Evolutionary conservation across 108 stramenopile species (phyloP), one percentile per base, ranked within the genome.

Genomic region (Epipyxis sp.): DNA sequence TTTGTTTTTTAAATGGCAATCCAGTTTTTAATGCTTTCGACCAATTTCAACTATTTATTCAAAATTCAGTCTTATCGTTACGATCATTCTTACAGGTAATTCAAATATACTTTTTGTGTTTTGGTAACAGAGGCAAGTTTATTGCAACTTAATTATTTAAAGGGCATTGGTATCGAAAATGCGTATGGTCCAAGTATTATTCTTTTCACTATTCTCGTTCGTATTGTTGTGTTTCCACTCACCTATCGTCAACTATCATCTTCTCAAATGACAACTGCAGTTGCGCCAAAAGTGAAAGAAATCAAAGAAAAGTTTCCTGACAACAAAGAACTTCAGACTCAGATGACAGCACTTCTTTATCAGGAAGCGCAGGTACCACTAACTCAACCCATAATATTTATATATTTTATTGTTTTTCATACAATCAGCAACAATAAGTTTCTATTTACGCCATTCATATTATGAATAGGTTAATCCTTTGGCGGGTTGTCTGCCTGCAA

Each of bases 401-500:
- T n/a, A n/a, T n/a, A n/a, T n/a, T n/a, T n/a, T n/a, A n/a, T n/a
- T n/a, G n/a, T n/a, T n/a, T n/a, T n/a, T n/a, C n/a, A n/a, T n/a
- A n/a, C n/a, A n/a, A n/a, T n/a, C n/a, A n/a, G n/a, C n/a, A n/a
- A n/a, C n/a, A n/a, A n/a, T n/a, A n/a, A n/a, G n/a, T n/a, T n/a
- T n/a, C n/a, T n/a, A n/a, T n/a, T n/a, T n/a, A n/a, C n/a, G n/a
- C n/a, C n/a, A n/a, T n/a, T n/a, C n/a, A n/a, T n/a, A n/a, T n/a
- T n/a, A n/a, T n/a, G 93, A 95, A 82, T 88, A 95, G 76, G 90
- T 95, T 59, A 95, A 96, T 78, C 96, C 96, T 6, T 87, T 97
- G 37, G 95, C 94, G 20, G 94, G 95, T 57, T 95, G 94, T 80
- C 79, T 97, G 68, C 96, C 96, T 3, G 85, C 88, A 59, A 61